Percentiles rank a stretch among this genome's conserved stretches.
Conservation (phyloP, 1,284 basidiomycete species). For the Ganoderma lucidum region DNA sequence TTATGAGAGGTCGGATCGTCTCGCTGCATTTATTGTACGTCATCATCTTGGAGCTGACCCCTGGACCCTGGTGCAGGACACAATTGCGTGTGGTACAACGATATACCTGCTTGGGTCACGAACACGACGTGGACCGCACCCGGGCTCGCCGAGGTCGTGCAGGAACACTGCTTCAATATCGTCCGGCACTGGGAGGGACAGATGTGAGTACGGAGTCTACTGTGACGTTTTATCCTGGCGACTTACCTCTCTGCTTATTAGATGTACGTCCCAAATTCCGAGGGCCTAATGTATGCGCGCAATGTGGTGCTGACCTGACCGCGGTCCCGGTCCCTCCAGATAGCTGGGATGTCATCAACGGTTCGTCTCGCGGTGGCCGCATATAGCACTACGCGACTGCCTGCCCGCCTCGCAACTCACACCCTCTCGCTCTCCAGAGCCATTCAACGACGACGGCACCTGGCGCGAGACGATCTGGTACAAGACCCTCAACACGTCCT, state of each 20-base stretch:
- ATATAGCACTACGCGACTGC: neutral
- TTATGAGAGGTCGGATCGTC: slow-evolving; percentile 34
- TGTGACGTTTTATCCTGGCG: too few relatives aligned
- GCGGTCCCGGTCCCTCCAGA: slow-evolving; percentile 13
- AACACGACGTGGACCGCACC: slow-evolving; percentile 49
- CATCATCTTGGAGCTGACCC: too few relatives aligned
- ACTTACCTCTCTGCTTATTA: neutral
- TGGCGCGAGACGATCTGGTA: slow-evolving; percentile 54
- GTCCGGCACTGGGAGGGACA: slow-evolving; percentile 58
- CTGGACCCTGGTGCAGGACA: slow-evolving; percentile 39
- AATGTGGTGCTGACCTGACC: neutral
- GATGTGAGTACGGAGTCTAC: slow-evolving; percentile 44
- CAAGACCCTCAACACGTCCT: slow-evolving; percentile 51
- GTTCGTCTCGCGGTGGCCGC: slow-evolving; percentile 24
- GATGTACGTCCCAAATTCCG: slow-evolving; percentile 3
- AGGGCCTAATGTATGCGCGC: neutral
- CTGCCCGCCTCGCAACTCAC: neutral
- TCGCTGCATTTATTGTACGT: too few relatives aligned
- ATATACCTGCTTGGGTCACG: slow-evolving; percentile 59
- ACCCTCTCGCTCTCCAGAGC: slow-evolving; percentile 40
- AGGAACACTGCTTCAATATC: slow-evolving; percentile 54
- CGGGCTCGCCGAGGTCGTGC: slow-evolving; percentile 52
- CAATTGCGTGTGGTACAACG: slow-evolving; percentile 64
- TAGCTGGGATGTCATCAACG: slow-evolving; percentile 50
- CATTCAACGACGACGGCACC: slow-evolving; percentile 67